Conservation (phyloP, 2,329 filamentous ascomycete species). For the Neoscytalidium dimidiatum region DNA sequence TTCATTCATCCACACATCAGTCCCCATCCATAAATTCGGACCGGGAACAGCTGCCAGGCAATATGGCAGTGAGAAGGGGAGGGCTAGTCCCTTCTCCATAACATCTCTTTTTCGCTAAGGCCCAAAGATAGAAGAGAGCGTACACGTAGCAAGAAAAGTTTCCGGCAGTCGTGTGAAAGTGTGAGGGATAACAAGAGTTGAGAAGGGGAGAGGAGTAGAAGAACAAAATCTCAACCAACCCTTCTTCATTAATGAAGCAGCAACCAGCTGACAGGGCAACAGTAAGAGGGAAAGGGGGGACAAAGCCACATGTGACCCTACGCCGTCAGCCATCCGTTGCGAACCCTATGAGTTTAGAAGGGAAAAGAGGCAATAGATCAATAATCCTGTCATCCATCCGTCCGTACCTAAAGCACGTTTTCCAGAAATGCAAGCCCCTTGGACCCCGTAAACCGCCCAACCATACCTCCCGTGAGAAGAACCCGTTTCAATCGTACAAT, state of each 20-base stretch:
- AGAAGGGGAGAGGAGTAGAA: background rate
- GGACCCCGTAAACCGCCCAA: slow-evolving; percentile 2
- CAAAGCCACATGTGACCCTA: background rate
- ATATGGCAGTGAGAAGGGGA: background rate
- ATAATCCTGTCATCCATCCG: slow-evolving; percentile 8
- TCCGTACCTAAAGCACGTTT: background rate
- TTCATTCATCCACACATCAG: background rate
- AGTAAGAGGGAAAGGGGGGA: background rate
- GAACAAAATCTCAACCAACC: too few relatives aligned
- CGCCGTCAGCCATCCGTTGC: slow-evolving; percentile 8
- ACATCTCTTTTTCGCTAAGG: background rate
- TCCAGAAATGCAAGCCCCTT: slow-evolving; percentile 1
- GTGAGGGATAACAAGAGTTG: slow-evolving; percentile 1
- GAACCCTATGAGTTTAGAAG: background rate
- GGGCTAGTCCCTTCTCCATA: background rate
- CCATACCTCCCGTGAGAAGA: slow-evolving; percentile 6
- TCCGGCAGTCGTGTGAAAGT: background rate
- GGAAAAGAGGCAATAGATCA: background rate
- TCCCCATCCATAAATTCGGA: background rate
- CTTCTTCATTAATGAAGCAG: background rate
- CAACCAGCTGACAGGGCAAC: background rate
- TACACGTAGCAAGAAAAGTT: background rate
- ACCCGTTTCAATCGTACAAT: slow-evolving; percentile 16
- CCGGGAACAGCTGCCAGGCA: background rate
- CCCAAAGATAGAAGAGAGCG: background rate